Percentiles rank a stretch among this genome's conserved stretches.
These are phyloP conservation scores for Penicillium sp. DNA, from an alignment of 2,329 filamentous ascomycete genomes.

Conservation along the genomic window DNA sequence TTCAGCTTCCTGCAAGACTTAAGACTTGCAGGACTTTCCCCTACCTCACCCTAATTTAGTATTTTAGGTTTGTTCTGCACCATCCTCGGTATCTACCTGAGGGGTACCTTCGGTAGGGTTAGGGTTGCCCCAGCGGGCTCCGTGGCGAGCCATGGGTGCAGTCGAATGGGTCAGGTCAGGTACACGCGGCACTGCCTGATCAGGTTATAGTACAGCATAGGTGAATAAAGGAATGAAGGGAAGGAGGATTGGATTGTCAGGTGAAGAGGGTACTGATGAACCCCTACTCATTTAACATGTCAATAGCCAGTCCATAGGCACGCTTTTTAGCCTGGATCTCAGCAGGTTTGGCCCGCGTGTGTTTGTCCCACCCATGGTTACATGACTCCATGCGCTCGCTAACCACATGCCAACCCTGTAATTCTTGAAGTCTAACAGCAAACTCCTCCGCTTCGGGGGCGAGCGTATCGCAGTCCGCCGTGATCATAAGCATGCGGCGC, in stretches of 20 bases:
- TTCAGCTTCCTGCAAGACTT: too few relatives aligned
- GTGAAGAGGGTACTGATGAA: neutral
- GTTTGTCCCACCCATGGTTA: conserved; percentile 47
- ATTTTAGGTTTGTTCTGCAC: too few relatives aligned
- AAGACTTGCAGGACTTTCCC: too few relatives aligned
- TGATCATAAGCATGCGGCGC: conserved; percentile 35
- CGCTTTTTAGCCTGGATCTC: conserved; percentile 37
- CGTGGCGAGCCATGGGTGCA: conserved; percentile 13
- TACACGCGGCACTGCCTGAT: conserved; percentile 4
- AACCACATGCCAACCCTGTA: conserved; percentile 29
- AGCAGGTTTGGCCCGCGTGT: conserved; percentile 29
- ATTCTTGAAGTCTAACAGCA: conserved; percentile 27
- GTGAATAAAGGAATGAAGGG: neutral
- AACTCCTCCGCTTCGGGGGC: conserved; percentile 36
- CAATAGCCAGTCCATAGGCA: conserved; percentile 39
- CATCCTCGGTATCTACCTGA: too few relatives aligned
- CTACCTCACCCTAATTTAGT: too few relatives aligned
- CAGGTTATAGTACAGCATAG: neutral
- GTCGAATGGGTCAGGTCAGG: conserved; percentile 21
- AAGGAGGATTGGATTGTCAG: too few relatives aligned
- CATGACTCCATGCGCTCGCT: conserved; percentile 40
- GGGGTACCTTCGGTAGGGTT: conserved; percentile 25
- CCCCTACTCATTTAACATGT: conserved; percentile 30
- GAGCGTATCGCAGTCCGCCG: conserved; percentile 33
- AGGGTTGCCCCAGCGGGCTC: conserved; percentile 23